Evolutionary conservation across 176 grass and related monocot genomes (phyloP).

Genomic region (Sorghum bicolor): Sorghum_bicolor_NCBIv3 NC_012870.2:9089001-9089500

Average conservation of each 20-base stretch:
- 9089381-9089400: background rate
- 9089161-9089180: background rate
- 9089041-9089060: slow-evolving; percentile 4
- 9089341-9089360: background rate
- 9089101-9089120: no score
- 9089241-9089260: background rate
- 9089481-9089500: background rate
- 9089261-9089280: background rate
- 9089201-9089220: background rate
- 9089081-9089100: background rate
- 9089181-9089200: background rate
- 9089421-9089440: no score
- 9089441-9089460: background rate
- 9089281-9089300: background rate
- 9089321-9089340: background rate
- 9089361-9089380: background rate
- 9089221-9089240: background rate
- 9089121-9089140: background rate
- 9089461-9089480: background rate
- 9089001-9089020: background rate
- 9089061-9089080: background rate
- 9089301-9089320: background rate
- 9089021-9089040: slow-evolving; percentile 28
- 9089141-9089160: background rate
- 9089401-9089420: background rate